Percentiles rank a stretch among this genome's conserved stretches.
Evolutionary conservation across 129 eudicot genomes (phyloP).

Genomic region (Tagetes erecta): DNA sequence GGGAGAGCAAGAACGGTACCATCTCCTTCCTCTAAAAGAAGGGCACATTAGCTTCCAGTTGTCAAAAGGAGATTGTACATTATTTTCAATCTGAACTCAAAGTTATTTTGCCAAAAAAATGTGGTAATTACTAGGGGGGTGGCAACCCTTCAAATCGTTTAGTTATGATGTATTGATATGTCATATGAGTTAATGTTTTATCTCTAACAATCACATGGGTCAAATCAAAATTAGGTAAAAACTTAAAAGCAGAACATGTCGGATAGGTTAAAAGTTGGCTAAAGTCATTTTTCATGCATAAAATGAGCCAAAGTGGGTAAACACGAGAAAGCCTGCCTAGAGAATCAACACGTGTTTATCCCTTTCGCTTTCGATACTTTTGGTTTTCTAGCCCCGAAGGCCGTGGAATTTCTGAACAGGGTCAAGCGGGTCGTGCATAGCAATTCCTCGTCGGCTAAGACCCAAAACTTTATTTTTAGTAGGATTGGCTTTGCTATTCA

Average conservation of each 20-base stretch:
- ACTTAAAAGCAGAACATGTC: not conserved
- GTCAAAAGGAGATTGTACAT: not conserved
- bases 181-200: not conserved
- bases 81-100: not conserved
- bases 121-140: constrained; percentile 1
- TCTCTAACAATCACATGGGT: not conserved
- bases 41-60: constrained; percentile 6
- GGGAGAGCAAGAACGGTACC: constrained; percentile 17
- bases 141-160: not conserved
- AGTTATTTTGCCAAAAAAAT: not conserved
- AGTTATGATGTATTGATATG: not conserved
- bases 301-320: not conserved
- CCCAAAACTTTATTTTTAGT: too few relatives aligned
- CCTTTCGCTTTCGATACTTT: too few relatives aligned
- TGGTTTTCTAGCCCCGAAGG: too few relatives aligned
- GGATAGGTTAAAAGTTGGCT: not conserved
- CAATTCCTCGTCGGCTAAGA: too few relatives aligned
- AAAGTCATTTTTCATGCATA: not conserved
- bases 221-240: not conserved
- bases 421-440: too few relatives aligned
- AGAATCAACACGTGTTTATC: too few relatives aligned
- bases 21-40: constrained; percentile 4
- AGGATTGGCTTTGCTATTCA: too few relatives aligned
- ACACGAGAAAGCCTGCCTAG: too few relatives aligned
- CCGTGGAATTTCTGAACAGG: too few relatives aligned